Conservation (phyloP, 441 rosid genomes). For the Macaranga tanarius region DNA sequence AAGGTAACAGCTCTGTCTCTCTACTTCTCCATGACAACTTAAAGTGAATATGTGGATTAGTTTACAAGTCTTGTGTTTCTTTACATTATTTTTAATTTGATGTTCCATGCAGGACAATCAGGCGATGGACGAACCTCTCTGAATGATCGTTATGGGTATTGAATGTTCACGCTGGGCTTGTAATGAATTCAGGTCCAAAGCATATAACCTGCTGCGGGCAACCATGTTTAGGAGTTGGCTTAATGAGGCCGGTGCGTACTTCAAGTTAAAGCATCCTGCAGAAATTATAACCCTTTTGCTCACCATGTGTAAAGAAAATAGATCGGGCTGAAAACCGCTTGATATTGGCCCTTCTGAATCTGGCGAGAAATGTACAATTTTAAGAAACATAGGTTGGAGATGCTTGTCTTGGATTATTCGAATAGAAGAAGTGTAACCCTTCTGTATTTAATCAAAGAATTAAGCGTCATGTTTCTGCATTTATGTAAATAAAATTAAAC, state of each 20-base stretch:
- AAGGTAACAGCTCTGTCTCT: constrained; percentile 49
- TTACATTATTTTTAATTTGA: neutral
- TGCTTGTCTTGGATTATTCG: neutral
- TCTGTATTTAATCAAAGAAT: neutral
- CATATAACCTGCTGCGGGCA: neutral
- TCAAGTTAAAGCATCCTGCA: neutral
- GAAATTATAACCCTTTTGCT: neutral
- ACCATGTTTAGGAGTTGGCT: neutral
- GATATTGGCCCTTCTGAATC: neutral
- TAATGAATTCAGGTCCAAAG: neutral
- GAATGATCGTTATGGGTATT: constrained; percentile 85
- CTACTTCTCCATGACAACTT: neutral
- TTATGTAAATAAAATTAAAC: neutral
- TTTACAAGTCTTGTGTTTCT: neutral
- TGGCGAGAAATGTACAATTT: neutral
- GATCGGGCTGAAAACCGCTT: neutral
- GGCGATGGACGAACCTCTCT: constrained; percentile 92
- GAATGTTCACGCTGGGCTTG: constrained; percentile 18
- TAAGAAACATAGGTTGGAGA: neutral
- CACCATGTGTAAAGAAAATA: neutral
- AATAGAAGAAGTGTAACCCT: neutral
- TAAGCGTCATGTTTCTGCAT: too few relatives aligned
- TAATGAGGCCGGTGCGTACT: neutral
- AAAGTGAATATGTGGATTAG: neutral
- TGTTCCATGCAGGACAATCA: constrained; percentile 68